Percentiles rank a stretch among this genome's conserved stretches.
These are phyloP conservation scores for Cryphonectria japonica DNA, from an alignment of 2,329 filamentous ascomycete species.

Conservation along the genomic window DNA sequence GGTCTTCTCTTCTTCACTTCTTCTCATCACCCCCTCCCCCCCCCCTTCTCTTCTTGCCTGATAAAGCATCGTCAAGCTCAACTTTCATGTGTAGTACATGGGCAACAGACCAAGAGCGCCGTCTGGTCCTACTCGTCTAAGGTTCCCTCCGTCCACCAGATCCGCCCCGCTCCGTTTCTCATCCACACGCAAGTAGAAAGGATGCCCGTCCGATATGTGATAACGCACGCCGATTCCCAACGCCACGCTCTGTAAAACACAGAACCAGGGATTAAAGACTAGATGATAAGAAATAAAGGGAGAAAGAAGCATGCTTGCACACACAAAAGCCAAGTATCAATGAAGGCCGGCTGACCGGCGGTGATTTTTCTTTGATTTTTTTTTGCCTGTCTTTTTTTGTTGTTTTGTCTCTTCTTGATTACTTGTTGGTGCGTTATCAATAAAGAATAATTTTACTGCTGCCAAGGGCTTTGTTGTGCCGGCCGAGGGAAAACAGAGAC, in stretches of 20 bases:
- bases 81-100: neutral
- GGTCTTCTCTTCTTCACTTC: neutral
- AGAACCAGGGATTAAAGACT: slow-evolving; percentile 19
- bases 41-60: neutral
- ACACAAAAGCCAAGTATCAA: slow-evolving; percentile 8
- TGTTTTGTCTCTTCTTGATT: slow-evolving; percentile 2
- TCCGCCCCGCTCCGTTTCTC: neutral
- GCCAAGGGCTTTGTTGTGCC: slow-evolving; percentile 65
- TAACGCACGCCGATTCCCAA: slow-evolving; percentile 13
- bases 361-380: neutral
- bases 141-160: slow-evolving; percentile 3
- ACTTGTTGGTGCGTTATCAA: slow-evolving; percentile 18
- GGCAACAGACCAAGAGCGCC: neutral
- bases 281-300: neutral
- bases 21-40: neutral
- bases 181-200: neutral
- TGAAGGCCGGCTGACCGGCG: neutral
- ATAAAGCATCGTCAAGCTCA: slow-evolving; percentile 3
- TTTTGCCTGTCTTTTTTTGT: neutral
- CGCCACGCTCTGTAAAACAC: slow-evolving; percentile 38
- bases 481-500: slow-evolving; percentile 86
- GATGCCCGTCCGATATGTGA: neutral
- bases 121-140: neutral
- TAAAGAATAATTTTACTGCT: slow-evolving; percentile 45
- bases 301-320: neutral